These are phyloP conservation scores for Phlebiopsis gigantea DNA, from an alignment of 768 basidiomycete species.

Conservation along the genomic window DNA sequence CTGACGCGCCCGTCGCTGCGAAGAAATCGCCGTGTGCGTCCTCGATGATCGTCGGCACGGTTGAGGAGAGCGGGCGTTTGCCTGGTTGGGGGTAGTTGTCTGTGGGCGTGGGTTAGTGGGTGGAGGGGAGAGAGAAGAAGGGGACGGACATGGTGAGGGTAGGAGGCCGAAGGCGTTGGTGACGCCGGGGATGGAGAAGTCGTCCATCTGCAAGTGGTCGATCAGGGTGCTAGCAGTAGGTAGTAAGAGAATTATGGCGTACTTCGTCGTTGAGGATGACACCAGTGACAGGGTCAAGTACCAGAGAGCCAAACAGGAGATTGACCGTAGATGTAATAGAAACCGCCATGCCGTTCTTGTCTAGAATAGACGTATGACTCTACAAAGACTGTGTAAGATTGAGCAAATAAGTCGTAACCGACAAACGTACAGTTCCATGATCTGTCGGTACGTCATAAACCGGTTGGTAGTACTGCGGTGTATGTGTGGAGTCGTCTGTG, in stretches of 20 bases:
- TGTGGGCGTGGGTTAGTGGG: constrained; percentile 25
- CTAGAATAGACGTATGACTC: constrained; percentile 84
- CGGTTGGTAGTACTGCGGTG: constrained; percentile 79
- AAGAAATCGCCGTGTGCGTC: constrained; percentile 67
- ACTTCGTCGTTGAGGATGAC: constrained; percentile 88
- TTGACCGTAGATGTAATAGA: constrained; percentile 88
- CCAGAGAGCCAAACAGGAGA: constrained; percentile 80
- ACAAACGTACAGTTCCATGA: constrained; percentile 74
- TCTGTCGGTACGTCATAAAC: constrained; percentile 72
- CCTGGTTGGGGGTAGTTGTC: constrained; percentile 86
- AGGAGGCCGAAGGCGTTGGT: constrained; percentile 80
- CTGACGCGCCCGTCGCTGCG: constrained; percentile 76
- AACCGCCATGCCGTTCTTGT: constrained; percentile 83
- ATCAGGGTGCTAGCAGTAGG: not conserved
- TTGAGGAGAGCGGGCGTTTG: constrained; percentile 91
- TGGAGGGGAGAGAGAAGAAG: not conserved
- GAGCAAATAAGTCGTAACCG: not conserved
- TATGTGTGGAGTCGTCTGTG: constrained; percentile 81
- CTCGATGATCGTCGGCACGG: constrained; percentile 74
- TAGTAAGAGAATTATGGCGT: constrained; percentile 10
- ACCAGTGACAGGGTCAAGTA: constrained; percentile 84
- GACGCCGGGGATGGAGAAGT: constrained; percentile 83
- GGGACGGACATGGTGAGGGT: constrained; percentile 71
- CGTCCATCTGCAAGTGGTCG: constrained; percentile 59
- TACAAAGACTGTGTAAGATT: constrained; percentile 24